Evolutionary conservation across 768 basidiomycete species (phyloP), one percentile per base, ranked within the genome.

Genomic region (Russula olivacea): DNA sequence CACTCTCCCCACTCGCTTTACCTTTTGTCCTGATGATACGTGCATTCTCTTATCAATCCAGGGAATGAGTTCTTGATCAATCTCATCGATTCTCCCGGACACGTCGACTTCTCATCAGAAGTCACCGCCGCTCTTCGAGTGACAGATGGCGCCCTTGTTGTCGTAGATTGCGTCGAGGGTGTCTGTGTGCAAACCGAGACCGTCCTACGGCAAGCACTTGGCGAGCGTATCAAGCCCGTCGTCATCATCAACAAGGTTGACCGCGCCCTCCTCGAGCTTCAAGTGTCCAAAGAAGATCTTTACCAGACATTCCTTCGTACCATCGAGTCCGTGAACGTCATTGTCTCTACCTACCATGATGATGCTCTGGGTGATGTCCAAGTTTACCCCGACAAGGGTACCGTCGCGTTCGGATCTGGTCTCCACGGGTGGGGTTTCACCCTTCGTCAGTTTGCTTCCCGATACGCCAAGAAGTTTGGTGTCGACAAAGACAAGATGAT

Each of bases 171-270:
- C 77, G 88, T 99, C 71, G 97, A 99, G 75, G 97, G 97, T 80
- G 97, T 98, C 73, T 99, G 96, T 76, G 97, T 98, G 47, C 97
- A 99, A 79, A 99, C 97, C 73, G 97, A 98, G 81, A 99, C 97
- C 17, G 97, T 99, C 61, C 85, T 99, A 61, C 93, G 97, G 69
- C 97, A 99, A 74, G 91, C 97, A 59, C 84, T 99, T 49, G 85
- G 87, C 47, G 97, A 99, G 81, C 94, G 97, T 76, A 98, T 99
- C 82, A 98, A 97, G 81, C 97, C 97, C 68, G 97, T 99, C 72
- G 87, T 98, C 71, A 86, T 98, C 79, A 97, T 99, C 80, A 99
- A 99, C 87, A 99, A 99, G 82, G 94, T 99, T 72, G 97, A 99
- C 79, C 96, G 97, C 73, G 97, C 97, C 63, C 86, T 99, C 56